Percentiles rank a stretch among this genome's conserved stretches.
Conservation (phyloP, 345 rosid species). For the Linum tenue region DNA sequence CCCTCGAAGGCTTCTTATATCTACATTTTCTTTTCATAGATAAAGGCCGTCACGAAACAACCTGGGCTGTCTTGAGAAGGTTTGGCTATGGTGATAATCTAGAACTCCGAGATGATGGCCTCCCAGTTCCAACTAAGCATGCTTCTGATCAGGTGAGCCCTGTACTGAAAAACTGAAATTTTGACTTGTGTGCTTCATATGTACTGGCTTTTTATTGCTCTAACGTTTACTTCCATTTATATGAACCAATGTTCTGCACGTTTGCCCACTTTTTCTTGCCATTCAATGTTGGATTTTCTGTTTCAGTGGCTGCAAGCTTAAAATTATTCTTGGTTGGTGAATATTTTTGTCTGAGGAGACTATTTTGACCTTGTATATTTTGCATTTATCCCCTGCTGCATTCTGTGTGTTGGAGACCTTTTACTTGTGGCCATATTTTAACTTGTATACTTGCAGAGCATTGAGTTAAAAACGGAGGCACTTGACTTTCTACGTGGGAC, state of each 20-base stretch:
- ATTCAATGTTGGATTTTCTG: not conserved
- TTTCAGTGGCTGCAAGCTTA: not conserved
- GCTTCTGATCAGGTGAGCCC: slow-evolving; percentile 65
- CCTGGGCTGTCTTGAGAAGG: slow-evolving; percentile 78
- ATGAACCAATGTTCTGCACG: not conserved
- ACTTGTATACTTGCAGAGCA: slow-evolving; percentile 35
- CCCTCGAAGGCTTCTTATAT: slow-evolving; percentile 59
- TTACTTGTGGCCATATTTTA: not conserved
- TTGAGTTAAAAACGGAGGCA: slow-evolving; percentile 58
- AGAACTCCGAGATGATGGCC: slow-evolving; percentile 51
- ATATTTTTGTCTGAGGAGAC: not conserved
- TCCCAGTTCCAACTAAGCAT: slow-evolving; percentile 48
- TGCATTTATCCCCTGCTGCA: not conserved
- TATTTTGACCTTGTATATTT: not conserved
- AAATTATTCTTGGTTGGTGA: not conserved
- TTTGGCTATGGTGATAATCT: slow-evolving; percentile 61
- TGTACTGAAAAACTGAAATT: not conserved
- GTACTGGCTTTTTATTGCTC: not conserved
- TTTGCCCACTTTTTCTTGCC: not conserved
- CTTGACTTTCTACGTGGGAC: slow-evolving; percentile 53
- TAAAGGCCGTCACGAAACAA: slow-evolving; percentile 68
- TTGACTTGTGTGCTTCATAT: not conserved
- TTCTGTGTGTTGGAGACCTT: not conserved
- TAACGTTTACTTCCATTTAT: not conserved
- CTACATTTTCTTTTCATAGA: slow-evolving; percentile 77